Conservation (phyloP, 2,329 filamentous ascomycete species). For the Monosporascus sp. region DNA sequence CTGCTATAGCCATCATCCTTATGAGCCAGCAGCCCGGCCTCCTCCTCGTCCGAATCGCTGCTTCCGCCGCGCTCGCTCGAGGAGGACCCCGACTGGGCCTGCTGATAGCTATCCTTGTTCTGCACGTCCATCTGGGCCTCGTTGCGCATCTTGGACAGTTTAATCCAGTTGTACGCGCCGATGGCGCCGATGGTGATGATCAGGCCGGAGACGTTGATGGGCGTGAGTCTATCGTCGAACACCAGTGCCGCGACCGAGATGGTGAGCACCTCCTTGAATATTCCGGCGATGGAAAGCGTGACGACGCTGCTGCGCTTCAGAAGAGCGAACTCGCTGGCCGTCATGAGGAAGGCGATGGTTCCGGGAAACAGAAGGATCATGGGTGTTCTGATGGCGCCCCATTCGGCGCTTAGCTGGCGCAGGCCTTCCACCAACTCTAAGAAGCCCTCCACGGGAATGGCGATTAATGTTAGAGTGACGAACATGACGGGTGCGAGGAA, state of each 20-base stretch:
- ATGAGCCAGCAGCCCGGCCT: conserved; percentile 41
- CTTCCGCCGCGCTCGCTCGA: conserved; percentile 28
- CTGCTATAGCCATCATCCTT: conserved; percentile 27
- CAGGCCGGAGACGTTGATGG: conserved; percentile 81
- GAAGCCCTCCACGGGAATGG: conserved; percentile 81
- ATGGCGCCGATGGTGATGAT: conserved; percentile 87
- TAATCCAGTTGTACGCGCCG: conserved; percentile 87
- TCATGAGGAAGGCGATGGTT: conserved; percentile 91
- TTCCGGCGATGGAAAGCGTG: conserved; percentile 91
- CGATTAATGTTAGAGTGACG: conserved; percentile 69
- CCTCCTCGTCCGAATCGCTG: conserved; percentile 40
- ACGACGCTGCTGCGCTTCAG: conserved; percentile 94
- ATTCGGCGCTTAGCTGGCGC: conserved; percentile 55
- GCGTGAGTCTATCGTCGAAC: conserved; percentile 82
- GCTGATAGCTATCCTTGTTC: conserved; percentile 28
- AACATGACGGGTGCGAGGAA: conserved; percentile 99
- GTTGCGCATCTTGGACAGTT: conserved; percentile 80
- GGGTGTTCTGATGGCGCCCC: conserved; percentile 62
- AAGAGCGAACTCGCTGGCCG: conserved; percentile 89
- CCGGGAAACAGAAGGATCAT: conserved; percentile 84
- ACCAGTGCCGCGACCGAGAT: conserved; percentile 83
- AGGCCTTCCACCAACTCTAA: conserved; percentile 62
- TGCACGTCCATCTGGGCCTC: conserved; percentile 59
- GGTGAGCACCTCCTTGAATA: conserved; percentile 98
- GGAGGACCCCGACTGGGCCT: conserved; percentile 23